These are phyloP conservation scores for Pyrenula massariospora DNA, from an alignment of 495 filamentous ascomycete genomes.

Conservation along the genomic window DNA sequence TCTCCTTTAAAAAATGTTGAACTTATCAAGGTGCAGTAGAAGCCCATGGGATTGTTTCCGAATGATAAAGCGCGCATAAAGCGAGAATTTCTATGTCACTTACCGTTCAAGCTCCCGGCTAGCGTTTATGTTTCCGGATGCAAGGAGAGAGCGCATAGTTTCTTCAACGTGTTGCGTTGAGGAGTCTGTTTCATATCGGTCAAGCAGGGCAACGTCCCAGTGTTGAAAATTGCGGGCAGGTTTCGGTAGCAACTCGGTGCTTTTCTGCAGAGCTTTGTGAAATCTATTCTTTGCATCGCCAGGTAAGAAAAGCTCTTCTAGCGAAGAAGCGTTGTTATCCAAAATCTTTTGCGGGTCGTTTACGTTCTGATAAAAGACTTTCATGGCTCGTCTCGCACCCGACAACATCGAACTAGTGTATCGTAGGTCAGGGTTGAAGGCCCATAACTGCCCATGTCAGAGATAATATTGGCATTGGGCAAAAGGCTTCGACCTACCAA, in stretches of 20 bases:
- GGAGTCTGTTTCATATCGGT: conserved; percentile 19
- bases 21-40: too few species aligned
- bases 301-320: conserved; percentile 57
- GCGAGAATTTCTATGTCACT: too few species aligned
- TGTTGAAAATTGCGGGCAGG: conserved; percentile 44
- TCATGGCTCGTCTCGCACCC: conserved; percentile 44
- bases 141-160: not conserved
- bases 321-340: conserved; percentile 37
- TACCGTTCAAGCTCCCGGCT: too few species aligned
- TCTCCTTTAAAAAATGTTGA: too few species aligned
- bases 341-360: conserved; percentile 41
- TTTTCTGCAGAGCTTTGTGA: conserved; percentile 26
- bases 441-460: conserved; percentile 37
- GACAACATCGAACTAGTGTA: conserved; percentile 42
- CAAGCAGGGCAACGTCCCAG: conserved; percentile 58
- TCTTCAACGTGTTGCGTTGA: not conserved
- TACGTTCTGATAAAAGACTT: conserved; percentile 48
- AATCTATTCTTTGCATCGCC: conserved; percentile 31
- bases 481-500: conserved; percentile 28
- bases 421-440: conserved; percentile 56
- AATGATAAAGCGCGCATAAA: too few species aligned
- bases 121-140: too few species aligned
- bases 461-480: conserved; percentile 27
- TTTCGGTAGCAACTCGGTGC: conserved; percentile 41
- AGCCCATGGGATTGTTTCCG: too few species aligned